Percentiles rank a stretch among this genome's conserved stretches.
These are phyloP conservation scores for Saturnispora serradocipensis DNA, from an alignment of 805 yeast genomes.

Conservation along the genomic window DNA sequence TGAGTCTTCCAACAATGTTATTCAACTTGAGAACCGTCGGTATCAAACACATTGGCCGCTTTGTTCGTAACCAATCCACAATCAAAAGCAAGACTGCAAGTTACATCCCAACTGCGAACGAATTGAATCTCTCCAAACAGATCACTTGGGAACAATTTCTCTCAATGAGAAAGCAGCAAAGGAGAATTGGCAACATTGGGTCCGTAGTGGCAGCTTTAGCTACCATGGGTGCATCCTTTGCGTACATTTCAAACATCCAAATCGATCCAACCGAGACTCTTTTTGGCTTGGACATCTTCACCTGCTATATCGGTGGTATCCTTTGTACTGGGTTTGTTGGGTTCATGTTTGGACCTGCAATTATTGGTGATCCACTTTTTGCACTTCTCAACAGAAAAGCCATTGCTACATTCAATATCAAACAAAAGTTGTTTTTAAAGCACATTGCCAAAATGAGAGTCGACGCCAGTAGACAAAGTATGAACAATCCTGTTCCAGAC, in stretches of 20 bases:
- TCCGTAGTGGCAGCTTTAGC: constrained; percentile 59
- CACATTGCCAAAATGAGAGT: constrained; percentile 75
- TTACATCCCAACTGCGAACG: constrained; percentile 16
- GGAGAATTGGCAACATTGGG: constrained; percentile 56
- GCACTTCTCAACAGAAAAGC: constrained; percentile 39
- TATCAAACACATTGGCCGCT: background rate
- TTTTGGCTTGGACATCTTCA: constrained; percentile 83
- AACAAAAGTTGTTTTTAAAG: constrained; percentile 66
- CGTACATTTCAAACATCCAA: constrained; percentile 67
- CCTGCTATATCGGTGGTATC: constrained; percentile 68
- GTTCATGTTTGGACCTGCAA: constrained; percentile 69
- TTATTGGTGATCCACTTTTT: constrained; percentile 64
- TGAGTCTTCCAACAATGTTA: background rate
- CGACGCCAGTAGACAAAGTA: constrained; percentile 84
- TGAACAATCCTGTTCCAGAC: constrained; percentile 95
- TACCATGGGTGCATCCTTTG: constrained; percentile 65
- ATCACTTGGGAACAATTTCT: constrained; percentile 79
- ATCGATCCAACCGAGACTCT: constrained; percentile 85
- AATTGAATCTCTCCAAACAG: constrained; percentile 17
- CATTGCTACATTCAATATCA: constrained; percentile 41
- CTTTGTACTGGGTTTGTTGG: constrained; percentile 69
- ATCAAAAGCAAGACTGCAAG: background rate
- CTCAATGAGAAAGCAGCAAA: constrained; percentile 62
- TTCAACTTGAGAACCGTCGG: background rate
- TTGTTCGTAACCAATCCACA: background rate